Evolutionary conservation across 768 basidiomycete species (phyloP), one percentile per base, ranked within the genome.

Genomic region (Mycena epipterygia): DNA sequence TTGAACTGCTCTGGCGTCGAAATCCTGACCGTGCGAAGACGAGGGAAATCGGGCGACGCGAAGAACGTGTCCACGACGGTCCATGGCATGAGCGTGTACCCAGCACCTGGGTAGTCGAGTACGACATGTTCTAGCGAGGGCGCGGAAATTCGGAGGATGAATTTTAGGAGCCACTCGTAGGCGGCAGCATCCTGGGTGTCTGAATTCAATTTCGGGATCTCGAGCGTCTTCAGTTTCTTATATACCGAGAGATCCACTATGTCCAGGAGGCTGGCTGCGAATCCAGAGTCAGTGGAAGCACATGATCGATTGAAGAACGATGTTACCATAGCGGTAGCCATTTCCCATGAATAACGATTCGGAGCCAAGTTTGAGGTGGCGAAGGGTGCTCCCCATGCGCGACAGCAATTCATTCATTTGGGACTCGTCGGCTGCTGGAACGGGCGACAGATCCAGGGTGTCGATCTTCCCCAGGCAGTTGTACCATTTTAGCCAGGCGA

Each of bases 31-130:
- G 27, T 41, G 25, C 37, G 49, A 41, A 63, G 62, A 19, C 51
- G 49, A 29, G 51, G 27, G 48, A 63, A 63, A 23, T 41, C 39
- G 27, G 48, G 37, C 27, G 49, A 63, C 27, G 51, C 37, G 37
- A 63, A 41, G 37, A 63, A 63, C 29, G 7, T 30, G 44, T 64
- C 64, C 16, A 64, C 11, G 14, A 42, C 53, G 9, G 30, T 53
- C 64, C 64, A 64, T n/a, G 56, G 9, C 64, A 64, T 64, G 42
- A 56, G 53, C 19, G 16, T 8, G 27, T 63, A 53, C 12, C 64
- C 41, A 9, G 11, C 32, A 13, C 44, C 64, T 2, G 64, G 53
- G 25, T 25, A 13, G n/a, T 32, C 21, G 30, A 64, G 21, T 13
- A 55, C 21, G 9, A 64, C 33, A 42, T 30, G 46, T 44, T 56